phyloP scores from a whole-genome alignment of 73 alveolate species.

The Breviolum minutum region DNA sequence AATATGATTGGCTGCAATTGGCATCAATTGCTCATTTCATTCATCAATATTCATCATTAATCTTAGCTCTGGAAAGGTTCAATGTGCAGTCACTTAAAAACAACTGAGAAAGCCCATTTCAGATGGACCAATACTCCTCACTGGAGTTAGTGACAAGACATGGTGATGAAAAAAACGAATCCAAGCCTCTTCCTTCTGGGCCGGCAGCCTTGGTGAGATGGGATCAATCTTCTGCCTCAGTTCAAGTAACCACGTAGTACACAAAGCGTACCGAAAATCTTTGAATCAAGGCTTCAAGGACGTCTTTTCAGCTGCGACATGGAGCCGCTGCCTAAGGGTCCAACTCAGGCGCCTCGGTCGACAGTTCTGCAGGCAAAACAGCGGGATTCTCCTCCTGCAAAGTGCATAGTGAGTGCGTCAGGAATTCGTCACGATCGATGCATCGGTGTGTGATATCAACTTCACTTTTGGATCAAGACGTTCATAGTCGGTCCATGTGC shows the following conservation, averaged over 20 bases:
- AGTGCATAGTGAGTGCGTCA: too few species aligned
- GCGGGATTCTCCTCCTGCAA: neutral
- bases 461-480: neutral
- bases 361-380: neutral
- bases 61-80: too few species aligned
- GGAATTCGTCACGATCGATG: neutral
- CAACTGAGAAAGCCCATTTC: too few species aligned
- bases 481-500: neutral
- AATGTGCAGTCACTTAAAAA: too few species aligned
- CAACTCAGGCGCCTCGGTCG: neutral
- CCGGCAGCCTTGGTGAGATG: neutral
- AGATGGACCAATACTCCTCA: too few species aligned
- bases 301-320: neutral
- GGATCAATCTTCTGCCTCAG: constrained; percentile 10
- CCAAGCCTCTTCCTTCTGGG: constrained; percentile 29
- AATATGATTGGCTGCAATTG: too few species aligned
- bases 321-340: neutral
- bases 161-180: too few species aligned
- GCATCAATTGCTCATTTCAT: too few species aligned
- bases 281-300: neutral
- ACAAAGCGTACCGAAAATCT: neutral
- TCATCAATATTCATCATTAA: too few species aligned
- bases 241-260: neutral
- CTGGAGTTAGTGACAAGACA: too few species aligned
- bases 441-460: neutral